Evolutionary conservation across 495 filamentous ascomycete species (phyloP).

Genomic region (Aspergillus haitiensis): DNA sequence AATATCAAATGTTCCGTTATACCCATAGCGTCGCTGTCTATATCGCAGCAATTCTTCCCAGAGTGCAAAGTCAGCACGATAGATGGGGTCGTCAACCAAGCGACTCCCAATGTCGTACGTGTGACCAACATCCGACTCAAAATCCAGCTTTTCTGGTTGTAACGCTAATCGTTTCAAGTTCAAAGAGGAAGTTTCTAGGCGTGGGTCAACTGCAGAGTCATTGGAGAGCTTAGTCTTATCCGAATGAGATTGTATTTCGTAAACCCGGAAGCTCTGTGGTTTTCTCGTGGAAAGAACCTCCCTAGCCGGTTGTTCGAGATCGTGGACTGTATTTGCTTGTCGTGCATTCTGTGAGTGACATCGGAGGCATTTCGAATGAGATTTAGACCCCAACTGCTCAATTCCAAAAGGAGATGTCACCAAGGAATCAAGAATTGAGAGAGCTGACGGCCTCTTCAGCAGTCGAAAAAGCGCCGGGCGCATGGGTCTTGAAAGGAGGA

Average conservation of each 20-base stretch:
- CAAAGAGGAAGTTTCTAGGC: not conserved
- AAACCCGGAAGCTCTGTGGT: conserved; percentile 32
- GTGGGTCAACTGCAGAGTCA: not conserved
- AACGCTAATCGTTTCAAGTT: conserved; percentile 23
- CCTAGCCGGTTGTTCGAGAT: conserved; percentile 5
- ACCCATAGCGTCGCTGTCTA: conserved; percentile 59
- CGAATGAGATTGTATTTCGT: conserved; percentile 30
- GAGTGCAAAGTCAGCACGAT: conserved; percentile 54
- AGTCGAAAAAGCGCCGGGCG: conserved; percentile 56
- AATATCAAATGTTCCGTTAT: conserved; percentile 57
- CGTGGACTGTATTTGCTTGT: conserved; percentile 6
- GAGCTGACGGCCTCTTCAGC: conserved; percentile 52
- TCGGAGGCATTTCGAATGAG: conserved; percentile 30
- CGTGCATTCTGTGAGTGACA: conserved; percentile 29
- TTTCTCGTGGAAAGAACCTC: conserved; percentile 15
- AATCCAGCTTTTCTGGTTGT: conserved; percentile 39
- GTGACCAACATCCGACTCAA: conserved; percentile 56
- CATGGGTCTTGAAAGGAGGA: conserved; percentile 39
- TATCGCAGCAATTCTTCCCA: conserved; percentile 67
- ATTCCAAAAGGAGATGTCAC: conserved; percentile 41
- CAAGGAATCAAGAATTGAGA: conserved; percentile 49
- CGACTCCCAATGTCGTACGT: conserved; percentile 36
- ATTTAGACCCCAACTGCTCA: conserved; percentile 33
- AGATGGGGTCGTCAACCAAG: conserved; percentile 55
- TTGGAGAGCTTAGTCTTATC: conserved; percentile 3